Conservation (phyloP, 2,329 filamentous ascomycete species). For the Rhinocladiella mackenziei region DNA sequence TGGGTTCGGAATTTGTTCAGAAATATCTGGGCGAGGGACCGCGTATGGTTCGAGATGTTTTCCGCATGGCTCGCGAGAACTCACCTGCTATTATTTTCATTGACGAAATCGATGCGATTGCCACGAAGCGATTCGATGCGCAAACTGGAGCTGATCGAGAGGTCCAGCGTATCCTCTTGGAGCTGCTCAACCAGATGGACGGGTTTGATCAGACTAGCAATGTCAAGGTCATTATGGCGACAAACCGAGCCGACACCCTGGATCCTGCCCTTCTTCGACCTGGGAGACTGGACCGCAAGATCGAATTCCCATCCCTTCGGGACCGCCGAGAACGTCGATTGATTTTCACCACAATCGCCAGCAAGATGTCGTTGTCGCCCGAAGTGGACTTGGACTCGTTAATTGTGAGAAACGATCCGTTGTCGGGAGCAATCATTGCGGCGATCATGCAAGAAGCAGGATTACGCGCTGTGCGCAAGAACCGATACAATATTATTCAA, state of each 20-base stretch:
- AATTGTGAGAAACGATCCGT: constrained; percentile 92
- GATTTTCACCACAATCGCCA: constrained; percentile 95
- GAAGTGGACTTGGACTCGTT: constrained; percentile 95
- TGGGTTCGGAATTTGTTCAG: constrained; percentile 97
- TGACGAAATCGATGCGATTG: constrained; percentile 97
- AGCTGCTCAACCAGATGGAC: constrained; percentile 99
- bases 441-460: constrained; percentile 99
- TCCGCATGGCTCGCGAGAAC: constrained; percentile 98
- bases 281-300: constrained; percentile 94
- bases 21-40: constrained; percentile 98
- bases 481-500: constrained; percentile 99
- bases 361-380: constrained; percentile 94
- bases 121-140: constrained; percentile 97
- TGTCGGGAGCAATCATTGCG: constrained; percentile 92
- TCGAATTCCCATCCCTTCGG: constrained; percentile 93
- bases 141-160: constrained; percentile 97
- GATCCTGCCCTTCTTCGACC: constrained; percentile 92
- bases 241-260: constrained; percentile 94
- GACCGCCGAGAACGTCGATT: constrained; percentile 91
- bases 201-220: constrained; percentile 98
- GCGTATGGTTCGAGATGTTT: constrained; percentile 98
- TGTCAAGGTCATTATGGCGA: constrained; percentile 99
- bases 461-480: constrained; percentile 89
- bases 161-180: constrained; percentile 95
- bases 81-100: constrained; percentile 99